Evolutionary conservation across 2,329 filamentous ascomycete species (phyloP).

Genomic region (Xylariaceae sp.): DNA sequence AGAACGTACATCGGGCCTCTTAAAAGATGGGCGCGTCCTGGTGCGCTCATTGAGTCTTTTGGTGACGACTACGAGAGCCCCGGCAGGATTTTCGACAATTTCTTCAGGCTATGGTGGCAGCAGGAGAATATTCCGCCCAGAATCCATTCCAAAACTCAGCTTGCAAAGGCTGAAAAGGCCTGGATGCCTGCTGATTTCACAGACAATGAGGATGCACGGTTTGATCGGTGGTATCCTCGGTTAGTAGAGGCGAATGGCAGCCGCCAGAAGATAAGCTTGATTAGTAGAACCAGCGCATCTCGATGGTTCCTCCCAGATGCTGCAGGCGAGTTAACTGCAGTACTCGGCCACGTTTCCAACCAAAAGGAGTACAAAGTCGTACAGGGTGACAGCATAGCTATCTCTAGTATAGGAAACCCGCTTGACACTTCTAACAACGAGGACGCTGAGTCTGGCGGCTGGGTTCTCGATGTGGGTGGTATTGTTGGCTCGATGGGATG

Average conservation of each 20-base stretch:
- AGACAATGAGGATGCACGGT: slow-evolving; percentile 17
- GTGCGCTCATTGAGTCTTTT: slow-evolving; percentile 24
- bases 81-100: slow-evolving; percentile 17
- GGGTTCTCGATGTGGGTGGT: slow-evolving; percentile 52
- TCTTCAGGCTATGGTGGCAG: slow-evolving; percentile 24
- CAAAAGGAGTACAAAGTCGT: slow-evolving; percentile 22
- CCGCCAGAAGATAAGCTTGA: slow-evolving; percentile 14
- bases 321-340: slow-evolving; percentile 16
- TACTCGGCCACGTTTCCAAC: slow-evolving; percentile 22
- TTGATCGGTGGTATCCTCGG: slow-evolving; percentile 19
- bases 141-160: slow-evolving; percentile 12
- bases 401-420: slow-evolving; percentile 20
- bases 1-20: slow-evolving; percentile 29
- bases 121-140: slow-evolving; percentile 26
- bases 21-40: slow-evolving; percentile 27
- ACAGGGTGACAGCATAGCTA: slow-evolving; percentile 20
- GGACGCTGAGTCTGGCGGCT: slow-evolving; percentile 32
- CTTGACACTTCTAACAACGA: slow-evolving; percentile 12
- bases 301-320: slow-evolving; percentile 19
- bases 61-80: slow-evolving; percentile 24
- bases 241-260: slow-evolving; percentile 12
- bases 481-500: slow-evolving; percentile 50
- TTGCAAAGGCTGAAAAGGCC: slow-evolving; percentile 18
- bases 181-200: slow-evolving; percentile 24
- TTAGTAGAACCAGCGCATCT: slow-evolving; percentile 19